Evolutionary conservation across 225 moss, liverwort and hornwort genomes (phyloP), one percentile per base, ranked within the genome.

Genomic region (Physcomitrellopsis africana): DNA sequence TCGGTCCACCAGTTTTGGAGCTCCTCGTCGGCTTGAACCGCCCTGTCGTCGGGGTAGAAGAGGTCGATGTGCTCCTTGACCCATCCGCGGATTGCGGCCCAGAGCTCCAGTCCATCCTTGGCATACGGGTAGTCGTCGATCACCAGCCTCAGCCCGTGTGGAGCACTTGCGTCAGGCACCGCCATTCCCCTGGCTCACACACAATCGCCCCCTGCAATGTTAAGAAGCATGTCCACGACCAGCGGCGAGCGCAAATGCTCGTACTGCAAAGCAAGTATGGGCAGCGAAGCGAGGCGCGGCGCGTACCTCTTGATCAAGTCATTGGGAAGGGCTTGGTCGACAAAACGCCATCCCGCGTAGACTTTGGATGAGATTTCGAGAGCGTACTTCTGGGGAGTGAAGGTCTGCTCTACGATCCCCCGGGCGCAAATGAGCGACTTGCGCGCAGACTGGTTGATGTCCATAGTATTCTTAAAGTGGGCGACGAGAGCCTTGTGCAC

Each of bases 1-100:
- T 95, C 92, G 3, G 73, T 75, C 92, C 94, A 95, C 92, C 92
- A 95, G n/a, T 14, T 72, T 27, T 91, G 90, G 10, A 95, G 72
- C 80, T 92, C 92, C 0, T n/a, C 46, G 63, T 95, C 94, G 0
- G 74, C 43, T 5, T 53, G 22, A 11, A 95, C 81, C 1, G 74
- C 89, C 7, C 55, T 17, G 41, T 90, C 92, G 11, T 77, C 76
- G 3, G 17, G 44, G 79, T 95, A 95, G 53, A 66, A 83, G 20
- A 91, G 71, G 78, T 83, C 58, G 18, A 89, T 67, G 68, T 89
- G 91, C 26, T 85, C 80, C 10, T 51, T 24, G 14, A 65, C 80
- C 73, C 84, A 92, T 0, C 63, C 37, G 16, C 74, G 84, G 27
- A 86, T 81, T 57, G 83, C 90, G 0, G 71, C 78, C 92, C 91